Evolutionary conservation across 768 basidiomycete genomes (phyloP).

Genomic region (Chalciporus piperatus): DNA sequence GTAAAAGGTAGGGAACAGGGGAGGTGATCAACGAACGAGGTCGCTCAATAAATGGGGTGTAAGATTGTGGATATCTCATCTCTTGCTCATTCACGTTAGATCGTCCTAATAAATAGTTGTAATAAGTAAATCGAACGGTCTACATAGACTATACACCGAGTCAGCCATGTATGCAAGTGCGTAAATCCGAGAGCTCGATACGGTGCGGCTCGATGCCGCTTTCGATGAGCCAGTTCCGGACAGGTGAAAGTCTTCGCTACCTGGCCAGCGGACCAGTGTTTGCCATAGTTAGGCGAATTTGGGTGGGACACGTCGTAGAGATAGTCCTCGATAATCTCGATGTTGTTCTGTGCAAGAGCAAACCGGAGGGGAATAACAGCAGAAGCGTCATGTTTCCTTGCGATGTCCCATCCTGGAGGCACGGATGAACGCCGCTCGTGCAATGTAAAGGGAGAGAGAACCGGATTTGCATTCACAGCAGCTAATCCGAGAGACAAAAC

Average conservation of each 20-base stretch:
- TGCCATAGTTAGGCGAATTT: slow-evolving; percentile 41
- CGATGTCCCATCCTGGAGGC: slow-evolving; percentile 38
- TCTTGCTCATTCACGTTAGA: no score
- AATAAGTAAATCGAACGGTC: no score
- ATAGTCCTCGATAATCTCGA: slow-evolving; percentile 38
- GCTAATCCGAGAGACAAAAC: slow-evolving; percentile 19
- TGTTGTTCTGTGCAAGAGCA: slow-evolving; percentile 42
- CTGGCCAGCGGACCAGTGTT: slow-evolving; percentile 41
- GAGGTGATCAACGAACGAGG: no score
- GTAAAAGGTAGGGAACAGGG: no score
- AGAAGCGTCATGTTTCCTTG: slow-evolving; percentile 31
- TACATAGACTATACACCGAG: no score
- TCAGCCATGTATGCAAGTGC: no score
- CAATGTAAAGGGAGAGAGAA: slow-evolving; percentile 3
- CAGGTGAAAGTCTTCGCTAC: slow-evolving; percentile 43
- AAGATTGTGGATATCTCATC: no score
- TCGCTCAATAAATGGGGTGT: no score
- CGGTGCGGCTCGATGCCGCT: slow-evolving; percentile 37
- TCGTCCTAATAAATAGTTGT: no score
- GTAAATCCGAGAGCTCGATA: slow-evolving; percentile 33
- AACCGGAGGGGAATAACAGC: slow-evolving; percentile 43
- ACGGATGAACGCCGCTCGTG: slow-evolving; percentile 31
- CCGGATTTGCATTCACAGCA: slow-evolving; percentile 1
- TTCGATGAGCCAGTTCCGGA: slow-evolving; percentile 41
- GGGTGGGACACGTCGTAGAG: slow-evolving; percentile 46